phyloP scores from a whole-genome alignment of 768 basidiomycete genomes.

The Kondoa subrosea region DNA sequence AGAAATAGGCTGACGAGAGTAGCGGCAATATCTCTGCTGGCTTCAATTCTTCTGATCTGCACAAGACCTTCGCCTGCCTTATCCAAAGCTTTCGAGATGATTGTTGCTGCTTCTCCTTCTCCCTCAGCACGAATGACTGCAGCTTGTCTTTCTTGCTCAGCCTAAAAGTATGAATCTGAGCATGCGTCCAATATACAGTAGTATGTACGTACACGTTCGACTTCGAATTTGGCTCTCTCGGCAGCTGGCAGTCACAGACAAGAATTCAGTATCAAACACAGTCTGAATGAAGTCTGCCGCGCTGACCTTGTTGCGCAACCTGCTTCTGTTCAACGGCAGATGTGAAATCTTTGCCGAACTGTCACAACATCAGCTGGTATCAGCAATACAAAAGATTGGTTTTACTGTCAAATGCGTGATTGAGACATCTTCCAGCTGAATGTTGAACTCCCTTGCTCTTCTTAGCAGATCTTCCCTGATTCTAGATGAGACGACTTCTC shows the following conservation, averaged over 20 bases:
- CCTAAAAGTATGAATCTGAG: conserved; percentile 39
- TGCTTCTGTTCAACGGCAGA: conserved; percentile 96
- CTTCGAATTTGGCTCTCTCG: conserved; percentile 95
- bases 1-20: conserved; percentile 41
- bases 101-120: conserved; percentile 89
- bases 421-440: conserved; percentile 89
- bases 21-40: conserved; percentile 87
- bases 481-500: conserved; percentile 86
- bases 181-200: neutral
- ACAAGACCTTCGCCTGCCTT: conserved; percentile 94
- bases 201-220: conserved; percentile 59
- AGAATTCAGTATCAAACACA: neutral
- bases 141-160: conserved; percentile 97
- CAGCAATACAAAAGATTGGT: neutral
- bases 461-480: conserved; percentile 83
- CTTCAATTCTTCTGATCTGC: conserved; percentile 87
- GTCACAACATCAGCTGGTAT: conserved; percentile 19
- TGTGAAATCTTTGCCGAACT: conserved; percentile 30
- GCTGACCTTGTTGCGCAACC: conserved; percentile 91
- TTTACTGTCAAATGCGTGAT: conserved; percentile 38
- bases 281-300: conserved; percentile 1
- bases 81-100: conserved; percentile 75
- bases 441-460: conserved; percentile 89
- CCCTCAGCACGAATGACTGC: conserved; percentile 96
- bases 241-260: conserved; percentile 46